Base-by-base conservation (phyloP, 2,329 filamentous ascomycete genomes). In the Westerdykella ornata region DNA sequence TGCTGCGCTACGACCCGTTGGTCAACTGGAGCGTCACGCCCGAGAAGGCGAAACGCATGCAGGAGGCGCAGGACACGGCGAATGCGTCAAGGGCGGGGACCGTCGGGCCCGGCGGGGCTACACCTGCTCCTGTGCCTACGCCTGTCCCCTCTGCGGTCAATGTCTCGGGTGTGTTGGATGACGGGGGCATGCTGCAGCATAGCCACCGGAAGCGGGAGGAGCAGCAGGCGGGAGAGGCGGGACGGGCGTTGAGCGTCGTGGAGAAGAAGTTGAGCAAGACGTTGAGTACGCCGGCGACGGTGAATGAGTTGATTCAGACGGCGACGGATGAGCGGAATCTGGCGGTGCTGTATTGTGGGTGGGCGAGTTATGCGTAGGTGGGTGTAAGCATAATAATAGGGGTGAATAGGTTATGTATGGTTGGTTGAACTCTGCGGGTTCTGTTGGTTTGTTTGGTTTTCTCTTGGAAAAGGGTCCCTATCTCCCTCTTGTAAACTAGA, bases 221-320 rank as follows among this genome's bases (percentile, higher is more conserved):
- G 47, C 22, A 26, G 22, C 80, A 84, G 47, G 77, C 78, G 0
- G 81, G 79, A 66, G 94, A 98, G 67, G 94, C 92, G 2, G 89
- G 95, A 49, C 76, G 94, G 43, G 92, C 94, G 1, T 72, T 99
- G 42, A 87, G 88, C 43, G 85, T 97, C 16, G 92, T 99, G 42
- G 81, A 86, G 61, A 97, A 96, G 77, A 99, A 99, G 71, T 68
- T 99, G 52, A 86, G 84, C 48, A 95, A 95, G 73, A 89, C 86
- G 2, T 67, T 98, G 61, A 98, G 90, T 63, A 90, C 95, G 14
- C 86, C 85, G 41, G 94, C 92, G 3, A 96, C 88, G 12, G 92
- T 98, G 40, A 97, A 96, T 59, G 92, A 98, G 61, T 69, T 98
- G 49, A 98, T 98, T 50, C 92, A 96, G 62, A 85, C 94, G 68